Conservation (phyloP, 805 yeast species). For the Candida xiaguanensis region DNA sequence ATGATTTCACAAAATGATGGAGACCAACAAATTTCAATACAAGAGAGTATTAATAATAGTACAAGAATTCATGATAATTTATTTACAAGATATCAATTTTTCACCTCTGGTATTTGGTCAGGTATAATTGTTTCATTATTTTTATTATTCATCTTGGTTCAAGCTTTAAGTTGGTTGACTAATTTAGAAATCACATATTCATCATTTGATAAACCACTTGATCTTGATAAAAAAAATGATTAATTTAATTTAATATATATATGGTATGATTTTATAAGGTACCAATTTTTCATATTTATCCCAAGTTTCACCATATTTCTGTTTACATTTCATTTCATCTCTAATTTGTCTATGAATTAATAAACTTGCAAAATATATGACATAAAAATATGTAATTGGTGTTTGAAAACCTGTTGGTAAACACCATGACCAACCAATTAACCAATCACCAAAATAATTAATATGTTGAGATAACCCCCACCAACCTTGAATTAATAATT, state of each 20-base stretch:
- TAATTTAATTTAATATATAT: conserved; percentile 63
- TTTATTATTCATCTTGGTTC: conserved; percentile 51
- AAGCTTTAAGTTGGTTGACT: conserved; percentile 70
- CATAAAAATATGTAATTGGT: conserved; percentile 83
- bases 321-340: conserved; percentile 87
- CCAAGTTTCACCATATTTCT: conserved; percentile 87
- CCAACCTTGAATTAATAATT: conserved; percentile 87
- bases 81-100: conserved; percentile 64
- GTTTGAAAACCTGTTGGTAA: conserved; percentile 81
- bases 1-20: conserved; percentile 27
- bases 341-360: conserved; percentile 84
- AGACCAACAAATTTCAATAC: conserved; percentile 18
- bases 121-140: conserved; percentile 62
- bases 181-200: conserved; percentile 74
- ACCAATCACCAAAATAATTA: conserved; percentile 94
- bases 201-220: conserved; percentile 71
- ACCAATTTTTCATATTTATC: conserved; percentile 72
- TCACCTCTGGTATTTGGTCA: conserved; percentile 81
- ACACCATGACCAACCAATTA: conserved; percentile 90
- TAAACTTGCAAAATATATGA: conserved; percentile 75
- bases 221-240: conserved; percentile 46
- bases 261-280: conserved; percentile 89
- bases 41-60: conserved; percentile 1
- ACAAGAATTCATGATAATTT: conserved; percentile 26
- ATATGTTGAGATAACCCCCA: conserved; percentile 93